A percentile compares a stretch with the other conserved stretches of the same genome.
Conservation (phyloP, 176 grass and related monocot species). For the Aegilops bicornis region DNA sequence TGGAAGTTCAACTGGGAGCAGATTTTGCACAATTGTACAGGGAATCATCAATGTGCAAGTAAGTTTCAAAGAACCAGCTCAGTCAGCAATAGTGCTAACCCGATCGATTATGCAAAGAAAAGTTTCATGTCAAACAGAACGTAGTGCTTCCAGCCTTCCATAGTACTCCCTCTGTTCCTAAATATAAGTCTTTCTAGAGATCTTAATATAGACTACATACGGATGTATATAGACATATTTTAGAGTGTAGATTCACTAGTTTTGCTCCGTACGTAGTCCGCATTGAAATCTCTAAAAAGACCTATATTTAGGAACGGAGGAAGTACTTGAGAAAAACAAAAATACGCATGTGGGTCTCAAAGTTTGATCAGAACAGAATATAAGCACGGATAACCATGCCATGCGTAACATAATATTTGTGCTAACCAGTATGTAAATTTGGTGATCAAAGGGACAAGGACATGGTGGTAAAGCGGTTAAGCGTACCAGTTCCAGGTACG, state of each 20-base stretch:
- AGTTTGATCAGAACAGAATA: background rate
- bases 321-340: background rate
- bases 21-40: slow-evolving; percentile 70
- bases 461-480: slow-evolving; percentile 39
- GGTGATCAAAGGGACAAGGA: slow-evolving; percentile 61
- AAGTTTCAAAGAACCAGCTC: background rate
- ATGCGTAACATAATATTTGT: background rate
- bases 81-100: background rate
- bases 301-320: no score
- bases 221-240: no score
- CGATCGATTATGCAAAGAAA: no score
- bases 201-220: no score
- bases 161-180: background rate
- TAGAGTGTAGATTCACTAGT: no score
- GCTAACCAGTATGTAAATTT: slow-evolving; percentile 15
- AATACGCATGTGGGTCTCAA: background rate
- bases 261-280: no score
- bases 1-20: slow-evolving; percentile 50
- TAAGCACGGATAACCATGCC: background rate
- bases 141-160: background rate
- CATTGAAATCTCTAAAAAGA: no score
- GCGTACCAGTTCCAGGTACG: slow-evolving; percentile 37
- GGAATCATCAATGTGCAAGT: slow-evolving; percentile 59
- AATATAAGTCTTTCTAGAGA: no score
- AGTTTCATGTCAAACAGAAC: background rate